phyloP scores from a whole-genome alignment of 1,284 basidiomycete genomes.

The Rhodotorula sp. region DNA sequence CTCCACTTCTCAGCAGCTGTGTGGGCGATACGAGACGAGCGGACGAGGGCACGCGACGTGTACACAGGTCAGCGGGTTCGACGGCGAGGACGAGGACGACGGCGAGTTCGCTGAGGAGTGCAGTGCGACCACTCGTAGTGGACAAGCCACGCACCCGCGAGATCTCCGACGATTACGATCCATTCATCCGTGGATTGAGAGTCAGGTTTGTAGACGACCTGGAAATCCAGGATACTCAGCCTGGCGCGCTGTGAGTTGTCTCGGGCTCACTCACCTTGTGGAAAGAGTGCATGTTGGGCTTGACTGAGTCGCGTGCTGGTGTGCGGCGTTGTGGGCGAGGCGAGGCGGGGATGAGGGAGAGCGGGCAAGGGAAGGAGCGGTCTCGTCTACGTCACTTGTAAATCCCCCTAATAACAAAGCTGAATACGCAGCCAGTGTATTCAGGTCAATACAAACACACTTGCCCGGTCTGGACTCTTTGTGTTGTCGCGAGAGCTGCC shows the following conservation, averaged over 20 bases:
- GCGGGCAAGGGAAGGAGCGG: not conserved
- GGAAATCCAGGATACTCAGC: not conserved
- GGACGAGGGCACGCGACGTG: not conserved
- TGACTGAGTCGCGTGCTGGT: not conserved
- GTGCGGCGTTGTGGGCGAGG: not conserved
- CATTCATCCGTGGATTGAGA: slow-evolving; percentile 49
- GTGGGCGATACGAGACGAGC: no score
- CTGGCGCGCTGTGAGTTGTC: not conserved
- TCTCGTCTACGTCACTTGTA: no score
- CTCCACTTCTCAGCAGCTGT: slow-evolving; percentile 47
- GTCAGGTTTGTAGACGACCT: slow-evolving; percentile 47
- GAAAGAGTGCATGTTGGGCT: not conserved
- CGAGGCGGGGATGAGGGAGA: not conserved
- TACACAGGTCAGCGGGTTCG: not conserved
- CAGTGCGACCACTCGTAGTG: no score
- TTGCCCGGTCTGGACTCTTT: no score
- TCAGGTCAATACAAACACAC: no score
- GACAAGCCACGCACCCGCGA: slow-evolving; percentile 34
- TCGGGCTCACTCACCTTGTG: slow-evolving; percentile 5
- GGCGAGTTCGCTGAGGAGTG: no score
- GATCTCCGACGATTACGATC: slow-evolving; percentile 49
- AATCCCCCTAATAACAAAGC: no score
- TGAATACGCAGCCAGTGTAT: no score
- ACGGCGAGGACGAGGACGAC: no score
- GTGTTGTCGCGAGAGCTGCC: no score